Percentiles rank a stretch among this genome's conserved stretches.
phyloP scores from a whole-genome alignment of 164 flowering plant species.

The Umbilicus rupestris region DNA sequence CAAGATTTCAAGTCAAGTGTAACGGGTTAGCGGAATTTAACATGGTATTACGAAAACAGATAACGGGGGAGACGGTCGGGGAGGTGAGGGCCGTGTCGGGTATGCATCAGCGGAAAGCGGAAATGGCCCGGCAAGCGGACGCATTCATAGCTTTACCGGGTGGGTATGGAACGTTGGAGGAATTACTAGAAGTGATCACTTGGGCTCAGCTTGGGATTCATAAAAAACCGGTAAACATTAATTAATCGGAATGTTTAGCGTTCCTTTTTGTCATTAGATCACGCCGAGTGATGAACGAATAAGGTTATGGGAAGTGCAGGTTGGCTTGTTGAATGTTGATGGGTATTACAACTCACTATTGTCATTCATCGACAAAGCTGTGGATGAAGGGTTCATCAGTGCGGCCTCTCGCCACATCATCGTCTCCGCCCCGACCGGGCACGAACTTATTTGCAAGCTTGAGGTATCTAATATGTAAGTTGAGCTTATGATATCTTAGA shows the following conservation, averaged over 20 bases:
- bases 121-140: conserved; percentile 86
- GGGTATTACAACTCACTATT: conserved; percentile 72
- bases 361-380: conserved; percentile 73
- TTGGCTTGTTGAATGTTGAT: conserved; percentile 75
- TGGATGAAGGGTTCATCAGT: conserved; percentile 68
- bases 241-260: no score
- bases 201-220: conserved; percentile 79
- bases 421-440: conserved; percentile 65
- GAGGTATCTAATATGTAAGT: conserved; percentile 39
- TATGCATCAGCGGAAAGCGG: conserved; percentile 85
- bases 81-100: conserved; percentile 66
- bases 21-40: background rate
- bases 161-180: conserved; percentile 73
- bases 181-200: conserved; percentile 63
- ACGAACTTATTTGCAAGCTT: conserved; percentile 54
- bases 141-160: conserved; percentile 86
- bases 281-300: no score
- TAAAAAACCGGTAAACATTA: conserved; percentile 46
- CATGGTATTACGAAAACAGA: conserved; percentile 20
- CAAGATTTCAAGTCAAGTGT: no score
- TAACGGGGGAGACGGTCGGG: conserved; percentile 65
- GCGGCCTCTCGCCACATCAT: conserved; percentile 70
- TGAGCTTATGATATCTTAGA: no score
- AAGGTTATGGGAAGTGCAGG: no score
- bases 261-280: no score